Percentiles rank a stretch among this genome's conserved stretches.
Evolutionary conservation across 129 eudicot genomes (phyloP).

Genomic region (Apium graveolens): DNA sequence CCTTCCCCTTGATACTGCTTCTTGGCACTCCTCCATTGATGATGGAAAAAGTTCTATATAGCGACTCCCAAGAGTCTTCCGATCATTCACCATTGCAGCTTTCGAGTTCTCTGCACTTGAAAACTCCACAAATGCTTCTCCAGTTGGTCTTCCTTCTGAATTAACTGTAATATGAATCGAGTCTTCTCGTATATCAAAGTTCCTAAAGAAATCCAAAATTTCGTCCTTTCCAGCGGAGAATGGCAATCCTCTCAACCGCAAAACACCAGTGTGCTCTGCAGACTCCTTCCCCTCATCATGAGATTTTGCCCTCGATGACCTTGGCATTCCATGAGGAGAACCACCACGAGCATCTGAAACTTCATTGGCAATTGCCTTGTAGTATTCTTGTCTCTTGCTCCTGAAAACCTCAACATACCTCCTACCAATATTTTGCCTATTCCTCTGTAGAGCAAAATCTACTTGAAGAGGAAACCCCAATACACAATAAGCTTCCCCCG

Average conservation of each 20-base stretch:
- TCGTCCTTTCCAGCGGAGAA: conserved; percentile 70
- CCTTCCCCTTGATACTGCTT: conserved; percentile 76
- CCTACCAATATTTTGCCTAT: conserved; percentile 81
- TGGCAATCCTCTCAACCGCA: conserved; percentile 82
- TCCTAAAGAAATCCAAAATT: conserved; percentile 65
- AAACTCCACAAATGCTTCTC: conserved; percentile 93
- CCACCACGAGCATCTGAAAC: conserved; percentile 63
- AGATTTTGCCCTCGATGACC: conserved; percentile 39
- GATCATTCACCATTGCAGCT: conserved; percentile 86
- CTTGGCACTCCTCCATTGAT: conserved; percentile 73
- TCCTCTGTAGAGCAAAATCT: conserved; percentile 88
- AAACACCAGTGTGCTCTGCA: conserved; percentile 66
- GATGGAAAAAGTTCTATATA: conserved; percentile 88
- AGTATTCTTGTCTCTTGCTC: conserved; percentile 75
- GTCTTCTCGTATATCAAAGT: conserved; percentile 56
- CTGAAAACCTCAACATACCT: conserved; percentile 93
- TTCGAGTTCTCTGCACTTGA: conserved; percentile 71
- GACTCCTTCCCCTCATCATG: conserved; percentile 50
- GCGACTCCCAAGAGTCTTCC: conserved; percentile 77
- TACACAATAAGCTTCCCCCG: conserved; percentile 88
- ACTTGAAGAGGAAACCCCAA: conserved; percentile 83
- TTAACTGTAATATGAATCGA: conserved; percentile 58
- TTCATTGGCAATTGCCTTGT: conserved; percentile 70
- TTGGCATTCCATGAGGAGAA: conserved; percentile 40
- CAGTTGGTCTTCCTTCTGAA: conserved; percentile 78